Evolutionary conservation across 2,329 filamentous ascomycete genomes (phyloP), one percentile per base, ranked within the genome.

Genomic region (Colletotrichum kahawae): DNA sequence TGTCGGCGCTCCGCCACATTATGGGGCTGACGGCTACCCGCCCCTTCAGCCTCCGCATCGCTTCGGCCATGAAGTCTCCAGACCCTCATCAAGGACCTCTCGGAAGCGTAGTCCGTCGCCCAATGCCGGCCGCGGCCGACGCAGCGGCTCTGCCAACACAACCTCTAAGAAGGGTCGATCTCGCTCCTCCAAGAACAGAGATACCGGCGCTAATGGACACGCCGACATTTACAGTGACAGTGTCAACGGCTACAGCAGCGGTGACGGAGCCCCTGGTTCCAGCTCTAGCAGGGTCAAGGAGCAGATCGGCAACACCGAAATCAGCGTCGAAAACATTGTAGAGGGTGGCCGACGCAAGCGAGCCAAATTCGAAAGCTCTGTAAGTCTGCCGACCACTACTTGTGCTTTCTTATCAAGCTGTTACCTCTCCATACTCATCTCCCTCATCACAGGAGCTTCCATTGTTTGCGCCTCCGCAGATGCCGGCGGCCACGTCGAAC

Each of bases 291-390:
- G 94, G 83, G 91, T 90, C 79, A 95, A 95, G 84, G 96, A 98
- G 81, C 94, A 95, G 78, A 92, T 98, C 80, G 95, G 95, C 64
- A 98, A 95, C 83, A 98, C 97, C 18, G 97, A 99, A 80, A 99
- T 99, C 82, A 98, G 96, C 83, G 92, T 98, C 79, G 96, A 98
- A 80, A 99, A 99, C 83, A 98, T 99, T 84, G 94, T 99, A 76
- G 96, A 98, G 85, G 97, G 97, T 82, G 96, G 96, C 79, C 93
- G 97, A 84, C 93, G 97, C 82, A 98, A 98, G 89, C 92, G 95
- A 82, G 95, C 96, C 80, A 98, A 98, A 85, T 94, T 94, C 87
- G 96, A 98, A 85, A 98, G 96, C 88, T 98, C 96, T 85, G 96
- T 98, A 93, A 93, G 96, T 90, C 70, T 71, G 56, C 36, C 64